Percentiles rank a stretch among this genome's conserved stretches.
These are phyloP conservation scores for Coemansia sp. DNA, from an alignment of 192 early-diverging fungal genomes.

Conservation along the genomic window DNA sequence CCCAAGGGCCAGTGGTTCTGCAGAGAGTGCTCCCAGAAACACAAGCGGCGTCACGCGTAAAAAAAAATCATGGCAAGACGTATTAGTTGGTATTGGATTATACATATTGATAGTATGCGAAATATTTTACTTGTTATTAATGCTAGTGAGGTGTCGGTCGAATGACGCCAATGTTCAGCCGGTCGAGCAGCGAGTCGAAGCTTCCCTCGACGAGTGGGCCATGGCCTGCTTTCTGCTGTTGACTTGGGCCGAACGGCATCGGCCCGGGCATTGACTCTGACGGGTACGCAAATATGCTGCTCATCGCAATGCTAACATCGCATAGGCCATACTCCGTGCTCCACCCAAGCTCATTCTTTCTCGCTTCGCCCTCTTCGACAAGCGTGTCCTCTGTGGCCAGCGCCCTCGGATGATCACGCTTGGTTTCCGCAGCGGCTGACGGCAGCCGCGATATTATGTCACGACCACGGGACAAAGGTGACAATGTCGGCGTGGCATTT, in stretches of 20 bases:
- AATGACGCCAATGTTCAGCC: constrained; percentile 11
- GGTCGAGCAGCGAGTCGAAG: constrained; percentile 10
- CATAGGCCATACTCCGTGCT: background rate
- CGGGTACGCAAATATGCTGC: constrained; percentile 21
- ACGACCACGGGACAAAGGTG: background rate
- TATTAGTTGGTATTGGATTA: too few relatives aligned
- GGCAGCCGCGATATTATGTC: background rate
- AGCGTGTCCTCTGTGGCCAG: too few relatives aligned
- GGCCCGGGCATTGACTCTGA: background rate
- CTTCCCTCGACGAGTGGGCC: background rate
- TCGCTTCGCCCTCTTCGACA: background rate
- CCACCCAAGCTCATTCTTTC: background rate
- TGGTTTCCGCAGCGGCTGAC: constrained; percentile 1
- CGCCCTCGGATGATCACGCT: too few relatives aligned
- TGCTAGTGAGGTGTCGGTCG: background rate
- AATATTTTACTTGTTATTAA: too few relatives aligned
- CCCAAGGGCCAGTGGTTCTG: constrained; percentile 98
- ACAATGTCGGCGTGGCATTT: background rate
- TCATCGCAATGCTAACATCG: constrained; percentile 7
- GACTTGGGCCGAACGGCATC: background rate
- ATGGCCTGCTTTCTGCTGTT: background rate
- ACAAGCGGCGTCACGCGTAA: constrained; percentile 36
- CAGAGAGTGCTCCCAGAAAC: constrained; percentile 62
- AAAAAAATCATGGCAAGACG: too few relatives aligned
- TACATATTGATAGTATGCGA: too few relatives aligned